These are phyloP conservation scores for Colletotrichum sublineola DNA, from an alignment of 2,329 filamentous ascomycete genomes.

Conservation along the genomic window DNA sequence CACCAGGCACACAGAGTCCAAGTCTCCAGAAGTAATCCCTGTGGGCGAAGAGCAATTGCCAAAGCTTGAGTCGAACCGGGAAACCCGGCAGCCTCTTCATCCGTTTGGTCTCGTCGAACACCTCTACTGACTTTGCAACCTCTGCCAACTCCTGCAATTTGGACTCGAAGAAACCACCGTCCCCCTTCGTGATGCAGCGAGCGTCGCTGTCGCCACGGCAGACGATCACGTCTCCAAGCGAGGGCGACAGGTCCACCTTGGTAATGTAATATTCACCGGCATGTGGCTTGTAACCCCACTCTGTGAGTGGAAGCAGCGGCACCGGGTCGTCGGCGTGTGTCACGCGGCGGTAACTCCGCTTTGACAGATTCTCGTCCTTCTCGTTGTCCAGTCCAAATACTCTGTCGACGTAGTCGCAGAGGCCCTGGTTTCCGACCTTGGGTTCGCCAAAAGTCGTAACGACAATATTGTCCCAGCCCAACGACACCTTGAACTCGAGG, in stretches of 20 bases:
- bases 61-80: conserved; percentile 77
- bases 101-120: conserved; percentile 46
- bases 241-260: conserved; percentile 77
- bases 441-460: conserved; percentile 97
- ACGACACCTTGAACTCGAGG: conserved; percentile 79
- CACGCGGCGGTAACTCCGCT: conserved; percentile 76
- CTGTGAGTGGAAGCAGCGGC: conserved; percentile 83
- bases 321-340: conserved; percentile 92
- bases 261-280: conserved; percentile 89
- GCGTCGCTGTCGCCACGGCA: conserved; percentile 81
- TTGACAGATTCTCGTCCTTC: conserved; percentile 48
- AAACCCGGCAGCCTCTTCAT: conserved; percentile 65
- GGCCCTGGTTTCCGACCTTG: conserved; percentile 69
- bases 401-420: conserved; percentile 68
- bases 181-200: conserved; percentile 76
- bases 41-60: conserved; percentile 94
- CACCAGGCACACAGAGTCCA: conserved; percentile 88
- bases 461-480: conserved; percentile 79
- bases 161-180: conserved; percentile 51
- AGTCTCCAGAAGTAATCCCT: conserved; percentile 97
- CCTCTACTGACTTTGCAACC: conserved; percentile 5
- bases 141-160: conserved; percentile 45
- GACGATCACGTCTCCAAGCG: conserved; percentile 74
- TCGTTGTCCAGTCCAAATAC: conserved; percentile 61
- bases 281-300: conserved; percentile 91